These are phyloP conservation scores for Solanum dulcamara DNA, from an alignment of 257 asterid genomes.

Conservation along the genomic window DNA sequence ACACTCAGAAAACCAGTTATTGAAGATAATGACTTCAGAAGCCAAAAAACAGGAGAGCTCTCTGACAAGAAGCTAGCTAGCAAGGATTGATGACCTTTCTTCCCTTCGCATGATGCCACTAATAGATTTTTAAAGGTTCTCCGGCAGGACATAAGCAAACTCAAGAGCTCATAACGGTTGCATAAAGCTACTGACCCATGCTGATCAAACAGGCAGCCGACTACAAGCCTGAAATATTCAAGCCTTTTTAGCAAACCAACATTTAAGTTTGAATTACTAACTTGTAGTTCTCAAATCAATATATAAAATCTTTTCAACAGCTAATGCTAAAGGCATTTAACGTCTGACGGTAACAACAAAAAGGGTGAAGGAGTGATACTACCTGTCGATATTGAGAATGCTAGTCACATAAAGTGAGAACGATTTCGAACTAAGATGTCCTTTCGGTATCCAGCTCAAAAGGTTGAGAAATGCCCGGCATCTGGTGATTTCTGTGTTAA, in stretches of 20 bases:
- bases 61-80: slow-evolving; percentile 13
- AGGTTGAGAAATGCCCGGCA: slow-evolving; percentile 49
- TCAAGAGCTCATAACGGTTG: slow-evolving; percentile 36
- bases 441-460: slow-evolving; percentile 73
- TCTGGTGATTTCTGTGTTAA: slow-evolving; percentile 23
- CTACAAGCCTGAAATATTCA: slow-evolving; percentile 57
- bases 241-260: neutral
- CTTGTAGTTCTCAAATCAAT: neutral
- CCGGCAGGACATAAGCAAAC: slow-evolving; percentile 72
- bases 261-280: neutral
- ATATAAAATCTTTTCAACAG: neutral
- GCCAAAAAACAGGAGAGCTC: slow-evolving; percentile 55
- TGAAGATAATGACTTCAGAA: slow-evolving; percentile 55
- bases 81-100: slow-evolving; percentile 24
- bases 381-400: slow-evolving; percentile 91
- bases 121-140: slow-evolving; percentile 46
- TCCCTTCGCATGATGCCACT: slow-evolving; percentile 38
- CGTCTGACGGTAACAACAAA: neutral
- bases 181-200: slow-evolving; percentile 4
- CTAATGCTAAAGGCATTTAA: neutral
- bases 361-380: slow-evolving; percentile 9
- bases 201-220: slow-evolving; percentile 46
- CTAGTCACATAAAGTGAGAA: slow-evolving; percentile 37
- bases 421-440: slow-evolving; percentile 45
- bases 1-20: slow-evolving; percentile 34